phyloP scores from a whole-genome alignment of 129 eudicot genomes.

The Calendula officinalis region DNA sequence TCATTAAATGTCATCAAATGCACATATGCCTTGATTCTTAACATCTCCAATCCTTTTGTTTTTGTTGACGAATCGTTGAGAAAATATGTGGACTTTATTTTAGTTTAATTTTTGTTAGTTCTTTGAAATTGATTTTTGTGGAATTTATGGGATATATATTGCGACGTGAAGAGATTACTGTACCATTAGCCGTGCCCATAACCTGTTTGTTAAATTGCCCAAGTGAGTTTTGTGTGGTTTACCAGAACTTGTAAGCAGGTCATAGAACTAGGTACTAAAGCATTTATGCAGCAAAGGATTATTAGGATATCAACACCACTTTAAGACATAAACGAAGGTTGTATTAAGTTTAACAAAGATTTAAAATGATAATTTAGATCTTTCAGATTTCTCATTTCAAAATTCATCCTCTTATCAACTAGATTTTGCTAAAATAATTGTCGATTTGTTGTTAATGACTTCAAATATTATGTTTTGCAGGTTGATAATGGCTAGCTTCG shows the following conservation, averaged over 20 bases:
- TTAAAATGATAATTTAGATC: no score
- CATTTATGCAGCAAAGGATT: neutral
- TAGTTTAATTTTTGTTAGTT: neutral
- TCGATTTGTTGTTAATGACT: neutral
- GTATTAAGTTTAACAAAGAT: no score
- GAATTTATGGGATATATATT: neutral
- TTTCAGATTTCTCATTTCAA: neutral
- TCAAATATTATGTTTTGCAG: conserved; percentile 18
- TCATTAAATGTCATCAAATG: no score
- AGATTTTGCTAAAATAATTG: neutral
- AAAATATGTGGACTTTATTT: no score
- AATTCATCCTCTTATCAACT: neutral
- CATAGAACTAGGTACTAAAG: neutral
- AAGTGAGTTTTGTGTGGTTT: neutral
- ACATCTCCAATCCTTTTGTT: no score
- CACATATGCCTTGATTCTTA: no score
- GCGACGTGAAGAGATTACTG: neutral
- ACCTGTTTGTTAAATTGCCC: conserved; percentile 20
- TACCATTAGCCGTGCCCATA: neutral
- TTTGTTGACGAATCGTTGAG: no score
- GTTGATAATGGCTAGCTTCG: conserved; percentile 26
- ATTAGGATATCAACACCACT: neutral
- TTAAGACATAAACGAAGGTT: no score
- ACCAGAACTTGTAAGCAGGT: neutral
- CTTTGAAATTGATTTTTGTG: neutral